Evolutionary conservation across 768 basidiomycete genomes (phyloP), one percentile per base, ranked within the genome.

Genomic region (Solioccasus polychromus): DNA sequence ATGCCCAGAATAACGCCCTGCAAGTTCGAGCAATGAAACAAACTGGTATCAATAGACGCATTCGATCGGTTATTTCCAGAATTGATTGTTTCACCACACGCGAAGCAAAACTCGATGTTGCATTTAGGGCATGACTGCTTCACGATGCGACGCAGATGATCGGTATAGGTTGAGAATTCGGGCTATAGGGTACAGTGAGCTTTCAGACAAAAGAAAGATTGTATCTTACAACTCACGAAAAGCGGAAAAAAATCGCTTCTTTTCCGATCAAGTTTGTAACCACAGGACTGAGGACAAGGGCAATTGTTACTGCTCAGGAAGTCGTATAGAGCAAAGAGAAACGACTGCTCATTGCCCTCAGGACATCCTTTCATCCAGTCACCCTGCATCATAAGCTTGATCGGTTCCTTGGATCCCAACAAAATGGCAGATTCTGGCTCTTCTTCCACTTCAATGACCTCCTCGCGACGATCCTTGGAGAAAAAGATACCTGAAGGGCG

Each of bases 301-400:
- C 84, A 83, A 45, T 70, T 61, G 2, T 80, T 81, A 41, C 77
- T 76, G 54, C 74, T 77, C 41, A 94, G 73, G 52, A 86, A 77
- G 37, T 82, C 78, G 64, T 92, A 94, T 24, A 92, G 76, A 52
- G 82, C 78, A 68, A 96, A 96, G 41, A 96, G 71, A 68, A 87
- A 88, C 47, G 80, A 81, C 60, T 96, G 92, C 64, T 96, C 92
- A 58, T 85, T 83, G 41, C 88, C 90, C 64, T 95, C 92, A 0
- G 93, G 92, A 66, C 93, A 96, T 17, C 93, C 93, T 62, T 88
- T 90, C 93, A 96, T 96, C 92, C 92, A 96, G 60, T 93, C 84
- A 22, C 89, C 90, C 65, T 90, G 88, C 18, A 83, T 83, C 78
- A 95, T 82, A 31, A 93, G 68, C 52, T 79, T 79, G 25, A 82